Base-by-base conservation (phyloP, 768 basidiomycete species). In the Thelephora ganbajun region DNA sequence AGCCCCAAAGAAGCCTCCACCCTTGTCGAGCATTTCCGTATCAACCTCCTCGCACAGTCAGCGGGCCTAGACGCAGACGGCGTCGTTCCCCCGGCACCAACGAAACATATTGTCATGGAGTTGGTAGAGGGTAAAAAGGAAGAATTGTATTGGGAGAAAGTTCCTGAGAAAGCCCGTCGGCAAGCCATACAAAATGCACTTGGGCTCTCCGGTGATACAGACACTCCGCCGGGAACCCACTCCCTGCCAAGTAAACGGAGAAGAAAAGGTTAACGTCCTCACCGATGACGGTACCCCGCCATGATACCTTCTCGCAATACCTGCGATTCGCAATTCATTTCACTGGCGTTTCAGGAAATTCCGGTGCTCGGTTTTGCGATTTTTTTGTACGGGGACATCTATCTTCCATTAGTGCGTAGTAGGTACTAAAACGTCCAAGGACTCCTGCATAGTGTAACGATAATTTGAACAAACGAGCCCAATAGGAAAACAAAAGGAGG, bases 141-240 rank as follows among this genome's bases (percentile, higher is more conserved):
- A 54, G 74, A 72, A 49, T 47, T 89, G 34, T 89, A 89, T 55
- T 89, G 86, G 87, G 72, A 78, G 47, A 80, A 80, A 50, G 77
- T 89, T 0, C 87, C 87, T 0, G 77, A 80, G 56, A 86, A 82
- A 57, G 69, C 87, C 20, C 67, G 78, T 13, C 60, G 64, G 43
- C 71, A 76, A 53, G 84, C 86, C 0, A 73, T 84, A 35, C 68
- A 68, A 37, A 74, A 67, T 57, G 71, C 69, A 9, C 9, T 4
- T 9, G 9, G 9, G 26, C 26, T 30, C 26, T 4, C 9, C 9
- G 26, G 26, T 30, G 26, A 30, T 30, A 30, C 26, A 30, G 26
- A 30, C 26, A 9, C 26, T 7, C 11, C 37, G 11, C 3, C 37
- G 20, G n/a, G 11, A 41, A 11, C 20, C n/a, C 20, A 4, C 37